These are phyloP conservation scores for Trichoderma koningii DNA, from an alignment of 2,329 filamentous ascomycete genomes.

Conservation along the genomic window DNA sequence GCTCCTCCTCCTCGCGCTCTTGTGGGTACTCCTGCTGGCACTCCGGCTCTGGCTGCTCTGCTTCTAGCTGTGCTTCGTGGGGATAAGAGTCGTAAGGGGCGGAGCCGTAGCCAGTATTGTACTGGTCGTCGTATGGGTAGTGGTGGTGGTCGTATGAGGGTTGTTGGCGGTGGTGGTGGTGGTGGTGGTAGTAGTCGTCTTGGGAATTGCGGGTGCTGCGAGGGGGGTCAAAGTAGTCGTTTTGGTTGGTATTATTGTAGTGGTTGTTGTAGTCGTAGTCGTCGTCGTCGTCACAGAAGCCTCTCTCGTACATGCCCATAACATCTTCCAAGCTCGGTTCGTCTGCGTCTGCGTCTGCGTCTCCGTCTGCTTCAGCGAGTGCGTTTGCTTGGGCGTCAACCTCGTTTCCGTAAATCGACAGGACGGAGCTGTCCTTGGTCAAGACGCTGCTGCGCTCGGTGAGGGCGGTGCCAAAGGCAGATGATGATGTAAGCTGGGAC, in stretches of 20 bases:
- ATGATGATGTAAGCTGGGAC: conserved; percentile 57
- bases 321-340: conserved; percentile 67
- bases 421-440: conserved; percentile 76
- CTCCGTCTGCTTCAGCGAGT: conserved; percentile 49
- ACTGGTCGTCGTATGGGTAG: conserved; percentile 14
- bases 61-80: background rate
- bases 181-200: conserved; percentile 37
- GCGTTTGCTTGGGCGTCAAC: conserved; percentile 42
- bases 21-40: too few species aligned
- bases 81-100: conserved; percentile 3
- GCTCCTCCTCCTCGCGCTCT: background rate
- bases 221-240: conserved; percentile 11
- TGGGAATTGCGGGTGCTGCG: conserved; percentile 40
- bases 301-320: conserved; percentile 69
- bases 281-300: conserved; percentile 54
- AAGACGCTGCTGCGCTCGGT: conserved; percentile 82
- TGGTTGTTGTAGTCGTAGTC: conserved; percentile 29
- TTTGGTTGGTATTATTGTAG: conserved; percentile 31
- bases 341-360: conserved; percentile 46
- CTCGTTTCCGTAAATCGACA: conserved; percentile 51
- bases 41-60: background rate
- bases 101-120: conserved; percentile 8
- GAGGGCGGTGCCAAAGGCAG: conserved; percentile 61
- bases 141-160: conserved; percentile 17
- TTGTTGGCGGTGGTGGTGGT: conserved; percentile 13